A percentile compares a stretch with the other conserved stretches of the same genome.
phyloP scores from a whole-genome alignment of 148 eudicot genomes.

The Spergularia bocconei region DNA sequence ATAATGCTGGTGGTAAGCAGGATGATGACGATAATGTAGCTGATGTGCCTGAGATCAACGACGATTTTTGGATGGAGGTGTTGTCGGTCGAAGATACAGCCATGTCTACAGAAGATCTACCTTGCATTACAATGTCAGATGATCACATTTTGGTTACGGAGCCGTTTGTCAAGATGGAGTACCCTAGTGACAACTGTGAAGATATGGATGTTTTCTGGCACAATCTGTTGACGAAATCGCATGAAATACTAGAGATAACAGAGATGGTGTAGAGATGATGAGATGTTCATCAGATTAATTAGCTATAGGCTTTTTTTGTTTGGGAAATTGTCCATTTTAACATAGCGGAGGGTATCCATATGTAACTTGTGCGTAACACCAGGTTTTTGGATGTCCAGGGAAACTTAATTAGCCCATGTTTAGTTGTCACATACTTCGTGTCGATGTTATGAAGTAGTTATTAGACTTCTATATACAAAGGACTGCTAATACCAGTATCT shows the following conservation, averaged over 20 bases:
- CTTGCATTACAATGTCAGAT: background rate
- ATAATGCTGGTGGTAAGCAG: background rate
- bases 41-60: conserved; percentile 38
- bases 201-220: conserved; percentile 56
- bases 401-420: conserved; percentile 5
- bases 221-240: conserved; percentile 40
- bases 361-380: conserved; percentile 17
- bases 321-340: conserved; percentile 18
- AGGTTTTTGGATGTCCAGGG: conserved; percentile 7
- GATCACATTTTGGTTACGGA: conserved; percentile 3
- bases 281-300: conserved; percentile 10
- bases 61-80: conserved; percentile 57
- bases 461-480: conserved; percentile 6
- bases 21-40: background rate
- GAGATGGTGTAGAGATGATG: conserved; percentile 18
- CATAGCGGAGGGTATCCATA: background rate
- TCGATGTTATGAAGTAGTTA: background rate
- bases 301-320: background rate
- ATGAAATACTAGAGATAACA: conserved; percentile 38
- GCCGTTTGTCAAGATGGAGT: background rate
- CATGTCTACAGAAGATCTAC: conserved; percentile 25
- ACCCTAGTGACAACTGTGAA: conserved; percentile 11
- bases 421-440: background rate
- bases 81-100: conserved; percentile 33
- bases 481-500: too few species aligned